Percentiles rank a stretch among this genome's conserved stretches.
phyloP scores from a whole-genome alignment of 1,284 basidiomycete genomes.

The Apiotrichum montevideense region DNA sequence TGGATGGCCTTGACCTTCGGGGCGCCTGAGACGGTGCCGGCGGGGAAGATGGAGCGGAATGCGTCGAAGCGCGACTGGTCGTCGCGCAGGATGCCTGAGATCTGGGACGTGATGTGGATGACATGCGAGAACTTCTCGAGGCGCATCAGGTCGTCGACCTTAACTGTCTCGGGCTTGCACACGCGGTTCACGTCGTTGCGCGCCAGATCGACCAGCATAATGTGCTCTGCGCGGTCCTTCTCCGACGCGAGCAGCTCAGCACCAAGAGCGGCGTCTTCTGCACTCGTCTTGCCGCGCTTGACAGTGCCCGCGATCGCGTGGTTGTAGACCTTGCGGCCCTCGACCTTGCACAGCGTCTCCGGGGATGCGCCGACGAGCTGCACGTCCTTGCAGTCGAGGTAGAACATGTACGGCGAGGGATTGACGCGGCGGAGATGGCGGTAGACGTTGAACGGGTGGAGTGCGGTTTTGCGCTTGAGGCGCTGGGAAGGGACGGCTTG shows the following conservation, averaged over 20 bases:
- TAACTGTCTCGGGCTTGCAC: slow-evolving; percentile 89
- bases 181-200: slow-evolving; percentile 99
- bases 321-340: slow-evolving; percentile 85
- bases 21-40: slow-evolving; percentile 97
- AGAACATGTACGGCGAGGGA: slow-evolving; percentile 99
- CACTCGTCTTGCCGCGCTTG: slow-evolving; percentile 69
- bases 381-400: slow-evolving; percentile 84
- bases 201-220: slow-evolving; percentile 98
- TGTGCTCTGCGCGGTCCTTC: slow-evolving; percentile 96
- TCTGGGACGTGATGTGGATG: slow-evolving; percentile 93
- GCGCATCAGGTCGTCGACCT: slow-evolving; percentile 91
- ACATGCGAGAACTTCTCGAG: slow-evolving; percentile 97
- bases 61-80: slow-evolving; percentile 91
- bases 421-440: slow-evolving; percentile 89
- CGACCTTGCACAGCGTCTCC: slow-evolving; percentile 95
- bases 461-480: slow-evolving; percentile 69
- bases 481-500: slow-evolving; percentile 97
- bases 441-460: slow-evolving; percentile 98
- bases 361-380: slow-evolving; percentile 96
- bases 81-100: slow-evolving; percentile 78
- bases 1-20: slow-evolving; percentile 99
- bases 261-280: slow-evolving; percentile 81
- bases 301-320: slow-evolving; percentile 98
- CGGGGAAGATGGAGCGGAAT: slow-evolving; percentile 97
- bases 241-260: slow-evolving; percentile 70